Base-by-base conservation (phyloP, 2,329 filamentous ascomycete genomes). In the Aspergillus versicolor region DNA sequence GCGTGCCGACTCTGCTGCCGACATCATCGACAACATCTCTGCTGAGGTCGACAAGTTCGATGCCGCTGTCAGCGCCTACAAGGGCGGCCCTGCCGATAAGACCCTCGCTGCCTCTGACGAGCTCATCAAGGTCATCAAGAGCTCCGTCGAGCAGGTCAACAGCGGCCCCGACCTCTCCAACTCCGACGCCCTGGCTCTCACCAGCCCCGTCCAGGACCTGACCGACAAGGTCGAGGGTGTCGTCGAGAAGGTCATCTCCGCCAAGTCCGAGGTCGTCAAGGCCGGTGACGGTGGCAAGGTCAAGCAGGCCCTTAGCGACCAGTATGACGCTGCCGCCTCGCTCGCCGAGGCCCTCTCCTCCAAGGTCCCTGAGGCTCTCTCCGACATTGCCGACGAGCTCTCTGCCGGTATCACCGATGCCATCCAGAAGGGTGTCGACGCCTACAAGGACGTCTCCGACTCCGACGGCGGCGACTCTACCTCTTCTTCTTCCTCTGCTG, bases 371-470 rank as follows among this genome's bases (percentile, higher is more conserved):
- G 27, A 55, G 3, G 56, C 55, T 17, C 61, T 71, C 9, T 17
- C 58, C 11, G 52, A 58, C 15, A 57, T 71, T 47, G 70, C 71
- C 44, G 24, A 48, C 17, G 15, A 61, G 7, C 69, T 73, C 53
- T 57, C 68, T 34, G 46, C 64, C 22, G 70, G 69, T 52, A 68
- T 73, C 59, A 65, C 65, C 60, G 58, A 58, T 24, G 68, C 67
- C 47, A 70, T 73, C 60, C 65, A 73, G 64, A 64, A 63, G 54
- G 70, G 70, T 56, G 51, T 72, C 40, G 62, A 67, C 48, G 65
- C 59, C 49, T 72, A 65, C 61, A 47, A 59, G 44, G 60, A 63
- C 47, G 58, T 54, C 27, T 30, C 27, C 27, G 27, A 30, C 27
- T 30, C 27, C n/a, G 58, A 58, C 37, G 42, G 34, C 17, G 41